A percentile compares a stretch with the other conserved stretches of the same genome.
Evolutionary conservation across 2,329 filamentous ascomycete species (phyloP).

Genomic region (Pseudomassariella vexata): DNA sequence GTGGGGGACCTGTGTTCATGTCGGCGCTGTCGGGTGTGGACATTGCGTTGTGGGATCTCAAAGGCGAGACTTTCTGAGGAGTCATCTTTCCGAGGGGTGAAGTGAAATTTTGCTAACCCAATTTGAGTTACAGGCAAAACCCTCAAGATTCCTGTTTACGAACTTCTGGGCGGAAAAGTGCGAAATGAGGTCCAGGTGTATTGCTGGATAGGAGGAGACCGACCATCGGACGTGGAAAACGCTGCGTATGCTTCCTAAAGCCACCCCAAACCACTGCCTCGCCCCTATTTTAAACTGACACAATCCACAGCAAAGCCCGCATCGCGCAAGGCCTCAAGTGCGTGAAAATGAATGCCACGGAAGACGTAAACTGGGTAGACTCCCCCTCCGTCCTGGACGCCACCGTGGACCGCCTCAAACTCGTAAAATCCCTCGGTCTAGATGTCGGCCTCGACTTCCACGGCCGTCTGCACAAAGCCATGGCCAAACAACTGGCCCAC

Average conservation of each 20-base stretch:
- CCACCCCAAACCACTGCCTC: slow-evolving; percentile 65
- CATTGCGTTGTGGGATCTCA: slow-evolving; percentile 71
- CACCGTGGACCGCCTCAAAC: too few species aligned
- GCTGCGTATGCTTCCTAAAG: slow-evolving; percentile 61
- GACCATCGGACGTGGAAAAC: slow-evolving; percentile 55
- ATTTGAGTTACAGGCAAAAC: slow-evolving; percentile 28
- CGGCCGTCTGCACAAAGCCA: too few species aligned
- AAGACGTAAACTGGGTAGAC: too few species aligned
- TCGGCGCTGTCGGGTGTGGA: slow-evolving; percentile 68
- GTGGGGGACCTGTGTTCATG: slow-evolving; percentile 72
- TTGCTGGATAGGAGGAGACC: slow-evolving; percentile 68
- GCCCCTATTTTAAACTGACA: too few species aligned
- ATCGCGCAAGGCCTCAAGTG: too few species aligned
- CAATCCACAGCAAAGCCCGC: too few species aligned
- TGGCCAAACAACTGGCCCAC: too few species aligned
- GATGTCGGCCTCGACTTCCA: too few species aligned
- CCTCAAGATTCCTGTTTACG: slow-evolving; percentile 59
- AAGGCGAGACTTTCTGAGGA: slow-evolving; percentile 28
- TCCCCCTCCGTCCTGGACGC: too few species aligned
- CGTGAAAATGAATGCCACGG: too few species aligned
- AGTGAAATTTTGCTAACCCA: too few species aligned
- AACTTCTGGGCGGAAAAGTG: slow-evolving; percentile 66
- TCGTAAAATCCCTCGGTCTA: too few species aligned
- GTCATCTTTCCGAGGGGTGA: neutral
- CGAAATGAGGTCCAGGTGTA: slow-evolving; percentile 63